Conservation (phyloP, 2,329 filamentous ascomycete genomes). For the Fusarium annulatum region DNA sequence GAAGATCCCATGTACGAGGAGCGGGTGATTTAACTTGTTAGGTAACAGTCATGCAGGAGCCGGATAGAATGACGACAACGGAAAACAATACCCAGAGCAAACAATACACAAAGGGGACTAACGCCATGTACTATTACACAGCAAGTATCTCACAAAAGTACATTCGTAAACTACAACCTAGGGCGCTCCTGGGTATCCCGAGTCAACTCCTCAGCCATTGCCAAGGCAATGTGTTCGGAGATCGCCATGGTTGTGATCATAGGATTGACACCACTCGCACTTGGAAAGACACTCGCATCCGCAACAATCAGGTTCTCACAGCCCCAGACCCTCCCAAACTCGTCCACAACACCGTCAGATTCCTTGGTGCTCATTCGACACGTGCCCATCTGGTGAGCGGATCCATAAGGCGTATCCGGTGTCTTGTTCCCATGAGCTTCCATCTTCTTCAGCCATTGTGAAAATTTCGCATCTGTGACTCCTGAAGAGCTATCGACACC, state of each 20-base stretch:
- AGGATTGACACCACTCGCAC: neutral
- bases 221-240: neutral
- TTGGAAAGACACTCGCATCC: neutral
- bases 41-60: neutral
- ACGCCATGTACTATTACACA: no score
- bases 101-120: neutral
- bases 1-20: neutral
- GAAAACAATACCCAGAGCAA: neutral
- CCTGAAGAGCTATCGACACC: no score
- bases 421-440: constrained; percentile 7
- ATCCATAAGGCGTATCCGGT: neutral
- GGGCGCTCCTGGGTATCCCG: neutral
- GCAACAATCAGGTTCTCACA: neutral
- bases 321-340: neutral
- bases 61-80: neutral
- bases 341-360: neutral
- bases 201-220: neutral
- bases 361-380: neutral
- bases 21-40: neutral
- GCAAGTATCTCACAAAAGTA: fast-evolving
- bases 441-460: neutral
- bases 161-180: neutral
- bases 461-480: neutral
- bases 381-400: constrained; percentile 1
- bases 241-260: constrained; percentile 6